phyloP scores from a whole-genome alignment of 345 rosid genomes.

The Eucalyptus sp. region DNA sequence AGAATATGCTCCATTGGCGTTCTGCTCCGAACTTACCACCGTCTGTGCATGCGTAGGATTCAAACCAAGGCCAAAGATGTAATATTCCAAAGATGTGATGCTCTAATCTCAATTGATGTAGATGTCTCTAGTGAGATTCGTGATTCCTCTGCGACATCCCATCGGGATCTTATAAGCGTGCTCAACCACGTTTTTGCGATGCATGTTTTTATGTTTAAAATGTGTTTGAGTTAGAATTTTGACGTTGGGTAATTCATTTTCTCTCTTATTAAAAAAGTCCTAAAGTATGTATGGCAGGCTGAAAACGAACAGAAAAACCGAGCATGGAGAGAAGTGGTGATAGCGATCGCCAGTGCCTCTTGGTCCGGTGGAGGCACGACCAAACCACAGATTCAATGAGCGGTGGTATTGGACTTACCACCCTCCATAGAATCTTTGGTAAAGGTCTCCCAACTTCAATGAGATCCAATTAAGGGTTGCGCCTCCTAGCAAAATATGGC shows the following conservation, averaged over 20 bases:
- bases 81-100: neutral
- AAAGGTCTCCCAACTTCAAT: neutral
- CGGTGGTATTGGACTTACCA: neutral
- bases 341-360: rapidly evolving
- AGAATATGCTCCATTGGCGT: neutral
- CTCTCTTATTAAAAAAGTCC: neutral
- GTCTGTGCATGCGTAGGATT: neutral
- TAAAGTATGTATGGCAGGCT: rapidly evolving
- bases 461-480: neutral
- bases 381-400: neutral
- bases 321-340: neutral
- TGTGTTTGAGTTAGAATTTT: rapidly evolving
- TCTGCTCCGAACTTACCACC: neutral
- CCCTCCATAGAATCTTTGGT: neutral
- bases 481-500: neutral
- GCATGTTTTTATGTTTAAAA: rapidly evolving
- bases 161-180: rapidly evolving
- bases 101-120: neutral
- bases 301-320: neutral
- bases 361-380: rapidly evolving
- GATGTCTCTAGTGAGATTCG: neutral
- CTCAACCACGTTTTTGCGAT: neutral
- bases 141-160: neutral
- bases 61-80: neutral
- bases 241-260: neutral